Percentiles rank a stretch among this genome's conserved stretches.
These are phyloP conservation scores for Pestalotiopsis sp. DNA, from an alignment of 2,329 filamentous ascomycete genomes.

Conservation along the genomic window DNA sequence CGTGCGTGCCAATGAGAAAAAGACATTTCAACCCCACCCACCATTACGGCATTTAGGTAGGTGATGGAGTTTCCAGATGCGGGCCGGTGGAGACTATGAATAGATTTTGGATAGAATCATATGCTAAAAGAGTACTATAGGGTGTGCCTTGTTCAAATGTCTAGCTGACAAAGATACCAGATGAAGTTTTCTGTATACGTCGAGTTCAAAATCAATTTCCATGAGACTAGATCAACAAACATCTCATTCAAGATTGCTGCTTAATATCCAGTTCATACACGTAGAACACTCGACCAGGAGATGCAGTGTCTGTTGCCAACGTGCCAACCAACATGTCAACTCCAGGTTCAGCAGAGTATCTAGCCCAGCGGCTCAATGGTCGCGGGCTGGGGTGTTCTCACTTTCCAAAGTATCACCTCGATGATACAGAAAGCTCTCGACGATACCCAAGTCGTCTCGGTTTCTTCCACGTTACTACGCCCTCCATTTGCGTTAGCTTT, in stretches of 20 bases:
- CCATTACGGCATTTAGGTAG: not conserved
- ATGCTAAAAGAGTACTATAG: not conserved
- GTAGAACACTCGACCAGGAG: not conserved
- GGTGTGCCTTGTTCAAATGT: not conserved
- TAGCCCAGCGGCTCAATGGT: not conserved
- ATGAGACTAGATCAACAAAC: not conserved
- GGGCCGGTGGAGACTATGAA: not conserved
- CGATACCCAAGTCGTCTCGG: conserved; percentile 13
- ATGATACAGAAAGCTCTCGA: not conserved
- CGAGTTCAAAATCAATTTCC: not conserved
- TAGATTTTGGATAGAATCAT: not conserved
- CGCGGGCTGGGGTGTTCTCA: conserved; percentile 8
- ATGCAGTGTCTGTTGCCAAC: not conserved
- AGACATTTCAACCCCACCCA: not conserved
- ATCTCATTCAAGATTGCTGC: not conserved
- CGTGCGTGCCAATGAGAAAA: not conserved
- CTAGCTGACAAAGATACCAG: not conserved
- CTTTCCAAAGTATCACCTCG: conserved; percentile 10
- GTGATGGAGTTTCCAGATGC: not conserved
- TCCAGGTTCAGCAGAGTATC: conserved; percentile 8
- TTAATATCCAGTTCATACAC: not conserved
- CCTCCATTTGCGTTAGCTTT: conserved; percentile 1
- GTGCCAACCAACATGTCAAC: not conserved
- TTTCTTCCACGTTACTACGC: conserved; percentile 4
- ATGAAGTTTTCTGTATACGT: not conserved